Conservation (phyloP, 768 basidiomycete species). For the Daedaleopsis sinensis region DNA sequence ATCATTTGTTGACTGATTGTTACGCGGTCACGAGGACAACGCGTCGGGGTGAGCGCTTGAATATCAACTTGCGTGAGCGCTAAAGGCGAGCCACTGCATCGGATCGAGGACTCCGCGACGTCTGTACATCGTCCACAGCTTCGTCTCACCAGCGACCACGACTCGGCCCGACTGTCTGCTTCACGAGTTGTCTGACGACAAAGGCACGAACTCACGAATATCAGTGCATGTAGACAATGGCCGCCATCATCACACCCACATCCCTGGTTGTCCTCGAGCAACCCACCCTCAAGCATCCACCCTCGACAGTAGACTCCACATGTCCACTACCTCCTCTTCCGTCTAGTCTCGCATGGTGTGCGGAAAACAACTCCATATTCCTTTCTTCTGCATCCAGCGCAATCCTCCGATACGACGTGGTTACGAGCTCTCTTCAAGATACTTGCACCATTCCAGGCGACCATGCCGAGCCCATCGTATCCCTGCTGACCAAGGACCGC, state of each 20-base stretch:
- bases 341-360: constrained; percentile 55
- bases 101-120: background rate
- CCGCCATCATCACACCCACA: constrained; percentile 10
- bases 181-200: background rate
- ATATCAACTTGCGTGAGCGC: background rate
- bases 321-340: constrained; percentile 25
- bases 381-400: constrained; percentile 45
- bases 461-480: constrained; percentile 31
- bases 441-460: constrained; percentile 32
- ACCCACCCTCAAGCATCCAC: constrained; percentile 45
- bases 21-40: constrained; percentile 15
- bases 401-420: constrained; percentile 55
- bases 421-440: constrained; percentile 44
- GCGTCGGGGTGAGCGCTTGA: background rate
- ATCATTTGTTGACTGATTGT: too few relatives aligned
- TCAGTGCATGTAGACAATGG: constrained; percentile 6
- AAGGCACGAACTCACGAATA: background rate
- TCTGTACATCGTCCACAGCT: too few relatives aligned
- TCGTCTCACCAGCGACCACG: background rate
- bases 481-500: constrained; percentile 38
- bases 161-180: too few relatives aligned
- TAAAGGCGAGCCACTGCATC: too few relatives aligned
- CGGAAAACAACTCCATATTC: constrained; percentile 57
- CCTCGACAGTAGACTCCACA: constrained; percentile 28
- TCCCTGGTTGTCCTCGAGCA: constrained; percentile 38